phyloP scores from a whole-genome alignment of 352 stramenopile species.

The Phytophthora rubi region DNA sequence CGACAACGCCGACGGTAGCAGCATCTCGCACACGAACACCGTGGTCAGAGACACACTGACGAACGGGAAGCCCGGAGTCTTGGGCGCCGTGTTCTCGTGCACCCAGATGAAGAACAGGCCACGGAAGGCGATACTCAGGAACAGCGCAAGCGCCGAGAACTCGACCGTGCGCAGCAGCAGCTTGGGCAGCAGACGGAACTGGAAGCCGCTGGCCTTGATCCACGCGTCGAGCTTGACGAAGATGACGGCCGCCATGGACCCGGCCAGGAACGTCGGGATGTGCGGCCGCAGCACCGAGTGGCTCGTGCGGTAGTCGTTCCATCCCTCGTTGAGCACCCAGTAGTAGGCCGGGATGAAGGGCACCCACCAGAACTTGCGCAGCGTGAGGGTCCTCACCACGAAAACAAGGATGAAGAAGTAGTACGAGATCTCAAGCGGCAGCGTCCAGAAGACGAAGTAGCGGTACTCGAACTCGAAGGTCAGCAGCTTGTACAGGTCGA shows the following conservation, averaged over 20 bases:
- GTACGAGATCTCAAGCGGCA: slow-evolving; percentile 58
- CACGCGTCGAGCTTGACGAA: slow-evolving; percentile 38
- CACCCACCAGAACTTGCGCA: slow-evolving; percentile 45
- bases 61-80: slow-evolving; percentile 40
- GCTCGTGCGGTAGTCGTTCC: slow-evolving; percentile 34
- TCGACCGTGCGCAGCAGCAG: slow-evolving; percentile 32
- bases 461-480: slow-evolving; percentile 49
- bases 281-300: slow-evolving; percentile 31
- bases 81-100: slow-evolving; percentile 32
- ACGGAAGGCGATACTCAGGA: slow-evolving; percentile 44
- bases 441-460: slow-evolving; percentile 61
- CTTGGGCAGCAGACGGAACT: slow-evolving; percentile 30
- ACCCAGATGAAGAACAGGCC: slow-evolving; percentile 54
- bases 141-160: slow-evolving; percentile 24
- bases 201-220: slow-evolving; percentile 39
- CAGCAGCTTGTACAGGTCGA: slow-evolving; percentile 45
- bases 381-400: slow-evolving; percentile 24
- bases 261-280: slow-evolving; percentile 47
- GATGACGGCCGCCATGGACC: slow-evolving; percentile 48
- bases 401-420: slow-evolving; percentile 62
- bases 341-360: slow-evolving; percentile 37
- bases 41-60: slow-evolving; percentile 35
- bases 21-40: slow-evolving; percentile 49
- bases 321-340: slow-evolving; percentile 38
- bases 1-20: slow-evolving; percentile 42